A percentile compares a stretch with the other conserved stretches of the same genome.
phyloP scores from a whole-genome alignment of 805 yeast genomes.

The Metschnikowia aberdeeniae region DNA sequence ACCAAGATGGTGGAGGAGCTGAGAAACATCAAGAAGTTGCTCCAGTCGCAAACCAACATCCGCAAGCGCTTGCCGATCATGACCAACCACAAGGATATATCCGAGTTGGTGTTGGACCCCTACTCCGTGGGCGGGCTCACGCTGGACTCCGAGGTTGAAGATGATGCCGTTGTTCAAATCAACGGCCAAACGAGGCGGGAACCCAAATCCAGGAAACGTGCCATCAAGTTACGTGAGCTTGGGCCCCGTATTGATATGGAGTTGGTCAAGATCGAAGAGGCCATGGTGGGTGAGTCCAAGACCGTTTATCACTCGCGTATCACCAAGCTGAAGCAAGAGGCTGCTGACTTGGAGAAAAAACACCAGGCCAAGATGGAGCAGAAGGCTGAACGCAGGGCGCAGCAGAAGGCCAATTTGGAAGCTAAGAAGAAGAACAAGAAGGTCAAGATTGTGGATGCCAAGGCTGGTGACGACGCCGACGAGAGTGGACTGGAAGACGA shows the following conservation, averaged over 20 bases:
- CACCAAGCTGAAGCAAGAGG: slow-evolving; percentile 59
- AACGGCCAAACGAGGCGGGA: slow-evolving; percentile 14
- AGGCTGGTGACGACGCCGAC: background rate
- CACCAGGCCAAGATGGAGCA: slow-evolving; percentile 60
- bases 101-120: slow-evolving; percentile 80
- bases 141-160: slow-evolving; percentile 91
- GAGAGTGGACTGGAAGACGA: slow-evolving; percentile 11
- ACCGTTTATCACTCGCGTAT: slow-evolving; percentile 77
- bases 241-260: slow-evolving; percentile 85
- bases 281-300: slow-evolving; percentile 76
- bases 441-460: slow-evolving; percentile 41
- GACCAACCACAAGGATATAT: slow-evolving; percentile 63
- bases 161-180: slow-evolving; percentile 75
- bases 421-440: slow-evolving; percentile 70
- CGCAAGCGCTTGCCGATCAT: slow-evolving; percentile 70
- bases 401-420: slow-evolving; percentile 74
- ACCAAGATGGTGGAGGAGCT: slow-evolving; percentile 81
- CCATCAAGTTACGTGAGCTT: slow-evolving; percentile 85
- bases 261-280: slow-evolving; percentile 86
- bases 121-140: slow-evolving; percentile 78
- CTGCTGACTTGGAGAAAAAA: slow-evolving; percentile 55
- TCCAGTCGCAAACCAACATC: slow-evolving; percentile 55
- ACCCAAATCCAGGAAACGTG: slow-evolving; percentile 55
- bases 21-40: slow-evolving; percentile 65
- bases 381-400: slow-evolving; percentile 68